Percentiles rank a stretch among this genome's conserved stretches.
These are phyloP conservation scores for Chytriomyces hyalinus DNA, from an alignment of 192 early-diverging fungal genomes.

Conservation along the genomic window DNA sequence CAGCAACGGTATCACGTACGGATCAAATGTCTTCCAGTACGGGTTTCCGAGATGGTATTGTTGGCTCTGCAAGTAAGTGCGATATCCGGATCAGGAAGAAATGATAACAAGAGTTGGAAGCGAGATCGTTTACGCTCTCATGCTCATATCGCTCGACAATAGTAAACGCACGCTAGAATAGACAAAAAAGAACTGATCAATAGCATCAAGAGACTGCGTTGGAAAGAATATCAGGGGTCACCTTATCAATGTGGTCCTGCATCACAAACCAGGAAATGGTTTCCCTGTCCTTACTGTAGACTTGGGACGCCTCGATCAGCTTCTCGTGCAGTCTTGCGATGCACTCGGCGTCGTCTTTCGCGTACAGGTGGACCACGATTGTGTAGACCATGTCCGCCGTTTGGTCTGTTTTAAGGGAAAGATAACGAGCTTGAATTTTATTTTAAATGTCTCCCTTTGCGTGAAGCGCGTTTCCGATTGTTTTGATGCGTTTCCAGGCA, in stretches of 20 bases:
- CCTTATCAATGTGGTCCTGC: slow-evolving; percentile 38
- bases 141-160: slow-evolving; percentile 39
- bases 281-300: slow-evolving; percentile 36
- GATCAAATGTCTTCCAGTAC: slow-evolving; percentile 42
- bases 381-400: slow-evolving; percentile 22
- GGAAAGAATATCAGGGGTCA: too few relatives aligned
- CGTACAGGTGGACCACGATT: slow-evolving; percentile 38
- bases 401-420: neutral
- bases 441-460: neutral
- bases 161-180: slow-evolving; percentile 28
- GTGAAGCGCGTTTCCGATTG: neutral
- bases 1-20: slow-evolving; percentile 37
- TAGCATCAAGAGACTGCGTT: too few relatives aligned
- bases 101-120: neutral
- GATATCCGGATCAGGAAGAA: neutral
- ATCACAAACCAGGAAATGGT: slow-evolving; percentile 41
- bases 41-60: slow-evolving; percentile 39
- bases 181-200: too few relatives aligned
- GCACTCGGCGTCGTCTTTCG: slow-evolving; percentile 34
- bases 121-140: slow-evolving; percentile 15
- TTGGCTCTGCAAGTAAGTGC: slow-evolving; percentile 13
- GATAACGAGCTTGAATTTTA: neutral
- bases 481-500: neutral
- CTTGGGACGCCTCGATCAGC: slow-evolving; percentile 35
- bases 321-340: slow-evolving; percentile 27